Conservation (phyloP, 2,329 filamentous ascomycete species). For the Aspergillus ibericus region DNA sequence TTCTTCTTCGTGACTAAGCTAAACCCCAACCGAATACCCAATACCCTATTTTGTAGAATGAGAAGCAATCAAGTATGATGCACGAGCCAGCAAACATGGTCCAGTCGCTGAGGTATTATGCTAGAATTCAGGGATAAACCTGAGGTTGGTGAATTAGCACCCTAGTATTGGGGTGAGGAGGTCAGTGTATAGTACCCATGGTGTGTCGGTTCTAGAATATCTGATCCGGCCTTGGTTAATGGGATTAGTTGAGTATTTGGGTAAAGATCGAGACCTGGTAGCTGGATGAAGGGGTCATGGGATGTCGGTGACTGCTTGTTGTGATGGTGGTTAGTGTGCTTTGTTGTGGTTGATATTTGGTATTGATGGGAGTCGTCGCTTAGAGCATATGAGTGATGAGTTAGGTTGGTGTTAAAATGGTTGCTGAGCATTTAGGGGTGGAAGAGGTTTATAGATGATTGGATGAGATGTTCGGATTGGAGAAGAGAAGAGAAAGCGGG, state of each 20-base stretch:
- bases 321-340: conserved; percentile 2
- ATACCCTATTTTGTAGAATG: too few species aligned
- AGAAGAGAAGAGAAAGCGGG: too few species aligned
- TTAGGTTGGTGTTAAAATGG: background rate
- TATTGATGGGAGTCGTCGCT: background rate
- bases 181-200: conserved; percentile 22
- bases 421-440: too few species aligned
- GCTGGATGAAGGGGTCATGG: conserved; percentile 14
- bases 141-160: conserved; percentile 13
- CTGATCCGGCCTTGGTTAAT: conserved; percentile 13
- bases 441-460: too few species aligned
- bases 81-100: conserved; percentile 78
- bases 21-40: conserved; percentile 76
- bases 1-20: conserved; percentile 14
- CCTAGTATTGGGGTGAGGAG: background rate
- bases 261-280: conserved; percentile 30
- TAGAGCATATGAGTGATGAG: background rate
- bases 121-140: conserved; percentile 68
- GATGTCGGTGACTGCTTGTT: conserved; percentile 8
- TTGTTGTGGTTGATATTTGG: conserved; percentile 10
- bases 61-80: too few species aligned
- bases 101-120: conserved; percentile 65
- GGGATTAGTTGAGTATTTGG: background rate
- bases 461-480: too few species aligned
- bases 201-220: conserved; percentile 35